phyloP scores from a whole-genome alignment of 169 alveolate species.

The Cryptosporidium parvum region DNA sequence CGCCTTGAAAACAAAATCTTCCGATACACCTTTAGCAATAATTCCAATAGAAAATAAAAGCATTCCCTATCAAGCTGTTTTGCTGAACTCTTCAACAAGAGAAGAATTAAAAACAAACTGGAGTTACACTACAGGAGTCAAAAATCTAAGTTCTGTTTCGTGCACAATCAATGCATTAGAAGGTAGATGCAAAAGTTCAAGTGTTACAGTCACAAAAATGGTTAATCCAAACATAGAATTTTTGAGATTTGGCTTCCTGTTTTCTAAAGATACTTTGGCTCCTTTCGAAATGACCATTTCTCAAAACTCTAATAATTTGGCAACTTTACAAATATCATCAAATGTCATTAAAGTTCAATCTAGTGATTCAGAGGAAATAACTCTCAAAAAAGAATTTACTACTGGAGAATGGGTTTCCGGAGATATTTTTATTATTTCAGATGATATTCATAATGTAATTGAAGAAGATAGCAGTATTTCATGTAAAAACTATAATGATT shows the following conservation, averaged over 20 bases:
- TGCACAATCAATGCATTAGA: neutral
- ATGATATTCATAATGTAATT: constrained; percentile 2
- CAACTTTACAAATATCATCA: neutral
- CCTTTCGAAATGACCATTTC: constrained; percentile 7
- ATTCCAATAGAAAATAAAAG: constrained; percentile 11
- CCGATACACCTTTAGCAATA: neutral
- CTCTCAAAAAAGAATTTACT: neutral
- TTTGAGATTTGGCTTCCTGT: constrained; percentile 51
- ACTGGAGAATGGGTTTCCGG: constrained; percentile 70
- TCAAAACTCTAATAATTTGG: constrained; percentile 18
- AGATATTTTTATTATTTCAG: constrained; percentile 30
- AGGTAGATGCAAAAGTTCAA: constrained; percentile 54
- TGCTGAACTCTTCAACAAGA: neutral
- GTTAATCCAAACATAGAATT: constrained; percentile 3
- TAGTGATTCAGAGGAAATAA: neutral
- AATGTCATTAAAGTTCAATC: neutral
- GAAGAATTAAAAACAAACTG: constrained; percentile 1
- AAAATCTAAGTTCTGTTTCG: neutral
- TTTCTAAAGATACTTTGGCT: constrained; percentile 12
- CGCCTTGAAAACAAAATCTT: neutral
- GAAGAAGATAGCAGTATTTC: neutral
- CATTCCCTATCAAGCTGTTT: constrained; percentile 13
- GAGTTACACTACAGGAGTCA: neutral
- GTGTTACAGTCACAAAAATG: neutral
- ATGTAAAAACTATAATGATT: constrained; percentile 18